Evolutionary conservation across 2,329 filamentous ascomycete genomes (phyloP).

Genomic region (Trichophyton mentagrophytes): DNA sequence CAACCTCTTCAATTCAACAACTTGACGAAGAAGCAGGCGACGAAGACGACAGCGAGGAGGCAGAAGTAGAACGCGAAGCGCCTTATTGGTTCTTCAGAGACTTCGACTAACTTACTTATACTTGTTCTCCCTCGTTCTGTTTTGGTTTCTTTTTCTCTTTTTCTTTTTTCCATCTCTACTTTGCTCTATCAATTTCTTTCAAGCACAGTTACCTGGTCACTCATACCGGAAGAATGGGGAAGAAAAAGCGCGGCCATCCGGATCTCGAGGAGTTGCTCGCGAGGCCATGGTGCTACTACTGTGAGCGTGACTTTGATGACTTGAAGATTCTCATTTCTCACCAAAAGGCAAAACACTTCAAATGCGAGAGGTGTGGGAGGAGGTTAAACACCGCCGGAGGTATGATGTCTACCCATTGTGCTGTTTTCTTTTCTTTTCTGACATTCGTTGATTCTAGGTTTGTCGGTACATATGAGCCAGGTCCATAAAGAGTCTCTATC

Average conservation of each 20-base stretch:
- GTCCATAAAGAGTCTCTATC: conserved; percentile 90
- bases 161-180: background rate
- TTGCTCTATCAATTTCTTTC: conserved; percentile 4
- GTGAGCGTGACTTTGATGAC: conserved; percentile 97
- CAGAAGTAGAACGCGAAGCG: background rate
- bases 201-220: background rate
- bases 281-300: conserved; percentile 95
- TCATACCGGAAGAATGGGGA: conserved; percentile 51
- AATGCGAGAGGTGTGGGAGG: conserved; percentile 81
- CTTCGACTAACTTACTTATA: background rate
- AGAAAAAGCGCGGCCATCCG: conserved; percentile 79
- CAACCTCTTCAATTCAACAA: background rate
- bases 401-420: conserved; percentile 31
- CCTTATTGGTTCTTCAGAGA: background rate
- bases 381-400: conserved; percentile 89
- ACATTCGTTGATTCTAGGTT: conserved; percentile 42
- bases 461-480: conserved; percentile 94
- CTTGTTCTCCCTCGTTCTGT: background rate
- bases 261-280: conserved; percentile 77
- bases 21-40: too few species aligned
- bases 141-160: background rate
- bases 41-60: background rate
- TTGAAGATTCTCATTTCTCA: conserved; percentile 92
- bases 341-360: conserved; percentile 99
- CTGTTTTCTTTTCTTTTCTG: conserved; percentile 3